Base-by-base conservation (phyloP, 352 stramenopile genomes). In the Phytopythium sindhum region DNA sequence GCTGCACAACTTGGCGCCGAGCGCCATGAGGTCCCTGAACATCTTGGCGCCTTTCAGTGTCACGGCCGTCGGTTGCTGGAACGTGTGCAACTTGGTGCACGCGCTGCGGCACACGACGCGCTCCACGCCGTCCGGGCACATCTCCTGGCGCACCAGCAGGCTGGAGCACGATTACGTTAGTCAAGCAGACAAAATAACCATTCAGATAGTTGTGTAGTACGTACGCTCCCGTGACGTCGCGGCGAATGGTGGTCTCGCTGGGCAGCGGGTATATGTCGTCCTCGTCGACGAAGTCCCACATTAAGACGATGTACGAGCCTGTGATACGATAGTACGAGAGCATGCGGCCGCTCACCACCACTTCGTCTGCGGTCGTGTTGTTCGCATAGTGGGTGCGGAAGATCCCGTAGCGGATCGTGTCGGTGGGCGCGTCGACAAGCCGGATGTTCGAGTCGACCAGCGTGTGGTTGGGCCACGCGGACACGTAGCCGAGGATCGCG, bases 51-150 rank as follows among this genome's bases (percentile, higher is more conserved):
- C 17, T 12, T 26, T 44, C 2, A 21, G 5, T 29, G n/a, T 9
- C n/a, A n/a, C n/a, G 24, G 23, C 21, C 35, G 35, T 12, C 6
- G 35, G 21, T 10, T 21, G n/a, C 37, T 41, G 31, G 19, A 59
- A 53, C 14, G 63, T 70, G 64, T 76, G 68, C 37, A 74, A 51
- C 55, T 80, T 80, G 4, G 69, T 77, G 61, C 72, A 77, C 48
- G 75, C 71, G 29, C 60, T 71, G 26, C 72, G 72, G 47, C 63
- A 74, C 29, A 80, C 69, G 17, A 77, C 66, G 19, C 72, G 72
- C 56, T 77, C 59, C 6, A 75, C 26, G 24, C 72, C 72, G 41
- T 80, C 72, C 28, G 67, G 67, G 44, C 72, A 80, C 28, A 69
- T 64, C 47, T 80, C 72, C 35, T 63, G 66, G 11, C 69, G 69